Base-by-base conservation (phyloP, 768 basidiomycete genomes). In the Trametes villosa region DNA sequence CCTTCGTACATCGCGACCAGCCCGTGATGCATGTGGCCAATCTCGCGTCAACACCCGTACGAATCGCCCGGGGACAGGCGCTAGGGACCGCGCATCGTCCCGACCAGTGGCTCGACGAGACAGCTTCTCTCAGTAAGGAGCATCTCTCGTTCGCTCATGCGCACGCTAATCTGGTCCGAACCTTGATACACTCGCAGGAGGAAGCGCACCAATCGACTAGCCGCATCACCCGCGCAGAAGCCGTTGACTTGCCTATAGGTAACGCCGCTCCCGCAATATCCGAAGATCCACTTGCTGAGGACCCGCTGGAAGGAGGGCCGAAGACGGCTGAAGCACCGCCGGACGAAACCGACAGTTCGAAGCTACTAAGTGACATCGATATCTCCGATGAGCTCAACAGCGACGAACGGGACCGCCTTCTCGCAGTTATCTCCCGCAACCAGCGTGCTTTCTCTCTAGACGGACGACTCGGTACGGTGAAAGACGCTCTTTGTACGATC, bases 251-350 rank as follows among this genome's bases (percentile, higher is more conserved):
- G 6, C 40, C 40, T 11, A 5, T 41, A 34, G 41, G 7, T 18
- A 30, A 47, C 42, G 9, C 13, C 18, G 2, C 33, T 22, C 38
- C n/a, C 41, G 22, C 41, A 9, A 42, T 42, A 13, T 13, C 17
- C 9, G 53, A 51, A 33, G 58, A 48, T 52, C n/a, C 44, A 12
- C 20, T 56, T 13, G 59, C 51, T 24, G 68, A 70, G 6, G 64
- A 66, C 6, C 63, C 67, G 2, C 4, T 73, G 2, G 70, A 68
- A 57, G 71, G 73, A 44, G 71, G 74, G 0, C 73, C 75, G 0
- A 76, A 76, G 44, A 72, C 70, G 1, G 46, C 68, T 0, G 71
- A 72, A 22, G 46, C 63, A 1, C 68, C 67, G 0, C 53, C 56
- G 5, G 71, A 73, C 29, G 47, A 52, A n/a, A n/a, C n/a, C n/a